phyloP scores from a whole-genome alignment of 2,329 filamentous ascomycete genomes.

The Ceratocystis cacaofunesta region DNA sequence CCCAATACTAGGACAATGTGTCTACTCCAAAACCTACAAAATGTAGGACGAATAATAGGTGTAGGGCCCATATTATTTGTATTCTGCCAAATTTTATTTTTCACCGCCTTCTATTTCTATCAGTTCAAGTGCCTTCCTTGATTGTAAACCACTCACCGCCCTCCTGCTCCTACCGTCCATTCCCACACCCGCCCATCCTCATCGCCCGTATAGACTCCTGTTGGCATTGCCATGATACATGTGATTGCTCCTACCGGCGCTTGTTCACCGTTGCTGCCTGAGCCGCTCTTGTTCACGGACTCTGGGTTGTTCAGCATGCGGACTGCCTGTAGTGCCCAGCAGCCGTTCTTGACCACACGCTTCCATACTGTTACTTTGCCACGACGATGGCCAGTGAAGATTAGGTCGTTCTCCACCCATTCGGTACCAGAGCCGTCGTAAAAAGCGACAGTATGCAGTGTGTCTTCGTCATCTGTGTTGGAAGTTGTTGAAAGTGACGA shows the following conservation, averaged over 20 bases:
- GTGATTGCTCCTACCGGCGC: background rate
- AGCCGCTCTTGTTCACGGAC: slow-evolving; percentile 7
- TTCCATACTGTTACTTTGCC: slow-evolving; percentile 72
- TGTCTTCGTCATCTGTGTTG: slow-evolving; percentile 42
- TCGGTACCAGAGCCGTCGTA: slow-evolving; percentile 86
- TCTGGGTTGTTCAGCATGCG: slow-evolving; percentile 73
- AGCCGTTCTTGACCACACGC: slow-evolving; percentile 30
- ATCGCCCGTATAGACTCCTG: slow-evolving; percentile 82
- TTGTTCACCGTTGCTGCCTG: no score
- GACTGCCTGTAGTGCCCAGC: slow-evolving; percentile 63
- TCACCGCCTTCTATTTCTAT: background rate
- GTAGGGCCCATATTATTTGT: background rate
- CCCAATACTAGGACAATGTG: no score
- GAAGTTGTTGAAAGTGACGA: slow-evolving; percentile 24
- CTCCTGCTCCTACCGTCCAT: slow-evolving; percentile 29
- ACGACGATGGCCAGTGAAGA: slow-evolving; percentile 77
- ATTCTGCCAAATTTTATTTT: background rate
- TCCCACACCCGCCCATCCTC: slow-evolving; percentile 65
- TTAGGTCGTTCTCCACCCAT: slow-evolving; percentile 72
- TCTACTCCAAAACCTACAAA: no score
- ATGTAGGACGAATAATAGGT: background rate
- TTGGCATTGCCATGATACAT: slow-evolving; percentile 48
- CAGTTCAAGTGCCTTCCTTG: background rate
- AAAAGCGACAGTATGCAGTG: slow-evolving; percentile 69
- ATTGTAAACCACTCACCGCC: background rate